Base-by-base conservation (phyloP, 176 grass and related monocot species). In the Puya raimondii region DNA sequence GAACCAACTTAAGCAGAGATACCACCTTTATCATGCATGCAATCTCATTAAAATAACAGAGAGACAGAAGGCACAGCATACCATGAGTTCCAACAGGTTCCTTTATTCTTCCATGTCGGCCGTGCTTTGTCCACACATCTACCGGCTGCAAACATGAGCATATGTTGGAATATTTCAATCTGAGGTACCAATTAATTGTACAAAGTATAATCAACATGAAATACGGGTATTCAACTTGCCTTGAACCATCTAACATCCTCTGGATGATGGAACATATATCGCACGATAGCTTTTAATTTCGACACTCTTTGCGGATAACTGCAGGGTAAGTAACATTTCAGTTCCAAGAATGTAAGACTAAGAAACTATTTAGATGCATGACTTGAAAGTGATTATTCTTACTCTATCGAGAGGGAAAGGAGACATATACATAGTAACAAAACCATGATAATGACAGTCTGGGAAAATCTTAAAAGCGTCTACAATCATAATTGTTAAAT, bases 221-320 rank as follows among this genome's bases (percentile, higher is more conserved):
- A 9, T 59, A 9, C 54, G 10, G 18, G 20, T 59, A 15, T 21
- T 59, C 33, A 59, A 80, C 87, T 93, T 86, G 67, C 94, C 94
- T 93, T 93, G 64, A 99, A 93, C 94, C 94, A 99, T 86, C 56
- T 99, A 51, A 92, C 82, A 21, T 97, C 94, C 0, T 92, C 89
- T 0, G 94, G 89, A 73, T 72, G 80, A 74, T 97, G 89, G 74
- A 97, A 97, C 94, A 97, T 97, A 65, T 90, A 97, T 53, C 89
- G 79, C 50, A 92, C 94, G 3, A 78, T 90, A 16, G 94, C 87
- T 77, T 93, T 99, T 61, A 83, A 67, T 70, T 99, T 99, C 57
- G 94, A 88, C 15, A 99, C 94, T 84, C 94, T 87, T 64, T 82
- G 94, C 13, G 94, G 94, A 79, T 99, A 99, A 71, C 94, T 99